Evolutionary conservation across 164 flowering plant genomes (phyloP), one percentile per base, ranked within the genome.

Genomic region (Vitis rupestris): DNA sequence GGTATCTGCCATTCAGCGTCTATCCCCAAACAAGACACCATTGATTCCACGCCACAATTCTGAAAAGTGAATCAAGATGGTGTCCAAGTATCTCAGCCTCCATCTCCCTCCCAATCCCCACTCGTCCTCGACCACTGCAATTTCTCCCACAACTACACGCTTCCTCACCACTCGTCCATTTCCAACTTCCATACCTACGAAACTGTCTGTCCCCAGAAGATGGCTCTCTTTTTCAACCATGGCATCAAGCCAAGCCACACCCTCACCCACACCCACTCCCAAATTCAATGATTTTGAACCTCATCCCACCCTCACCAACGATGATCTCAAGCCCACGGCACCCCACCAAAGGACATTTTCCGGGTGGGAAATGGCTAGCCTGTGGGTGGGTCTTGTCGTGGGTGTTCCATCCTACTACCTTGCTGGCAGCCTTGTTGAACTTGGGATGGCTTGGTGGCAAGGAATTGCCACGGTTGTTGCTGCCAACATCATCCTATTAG

Each of bases 391-490:
- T 2, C 84, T 94, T 1, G 97, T 94, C 0, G 97, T 92, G 3
- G 95, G 94, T 3, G 97, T 94, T 2, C 97, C 97, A 0, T 13
- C 92, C 7, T 94, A 86, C 70, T 94, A 94, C 78, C 82, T 94
- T 1, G 98, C 98, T 9, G 95, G 97, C 10, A 90, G 94, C 74
- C 81, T 94, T 0, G 98, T 92, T n/a, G 98, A 94, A 44, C 86
- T 90, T 3, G 98, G 98, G 51, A 94, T 94, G 98, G 81, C 97
- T 0, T 94, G 95, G 97, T 92, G 95, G 97, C 97, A 94, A 74
- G 98, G 93, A 19, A 84, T 94, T 10, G 84, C 86, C 67, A 90
- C 92, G 1, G 95, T 94, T 1, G 89, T 94, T 1, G 79, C 83
- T 7, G 97, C 97, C 79, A 92, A 94, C 75, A 12, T 85, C 14